phyloP scores from a whole-genome alignment of 257 asterid genomes.

The Plectranthus barbatus region DNA sequence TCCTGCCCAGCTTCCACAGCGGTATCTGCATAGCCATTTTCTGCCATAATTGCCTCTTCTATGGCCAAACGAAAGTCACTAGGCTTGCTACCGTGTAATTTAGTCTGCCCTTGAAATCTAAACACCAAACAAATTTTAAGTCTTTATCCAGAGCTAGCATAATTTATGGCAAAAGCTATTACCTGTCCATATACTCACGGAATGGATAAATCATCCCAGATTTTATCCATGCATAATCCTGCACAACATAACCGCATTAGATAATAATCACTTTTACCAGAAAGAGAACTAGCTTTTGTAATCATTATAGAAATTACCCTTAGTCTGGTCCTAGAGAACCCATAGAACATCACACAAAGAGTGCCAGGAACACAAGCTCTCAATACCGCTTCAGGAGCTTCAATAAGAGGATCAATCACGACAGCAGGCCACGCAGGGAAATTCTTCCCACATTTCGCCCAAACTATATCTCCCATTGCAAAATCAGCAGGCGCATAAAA shows the following conservation, averaged over 20 bases:
- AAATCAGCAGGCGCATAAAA: conserved; percentile 58
- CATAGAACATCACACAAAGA: conserved; percentile 89
- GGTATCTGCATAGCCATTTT: conserved; percentile 37
- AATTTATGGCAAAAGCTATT: conserved; percentile 17
- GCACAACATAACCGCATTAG: conserved; percentile 12
- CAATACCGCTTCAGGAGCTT: conserved; percentile 74
- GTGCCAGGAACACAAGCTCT: conserved; percentile 77
- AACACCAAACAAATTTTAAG: conserved; percentile 14
- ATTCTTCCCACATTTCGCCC: conserved; percentile 92
- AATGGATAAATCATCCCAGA: conserved; percentile 87
- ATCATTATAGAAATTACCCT: conserved; percentile 46
- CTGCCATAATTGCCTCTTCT: conserved; percentile 78
- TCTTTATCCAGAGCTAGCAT: background rate
- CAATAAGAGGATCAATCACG: conserved; percentile 66
- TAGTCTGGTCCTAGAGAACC: conserved; percentile 54
- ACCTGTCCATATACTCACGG: conserved; percentile 80
- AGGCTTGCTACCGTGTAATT: conserved; percentile 85
- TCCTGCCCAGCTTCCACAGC: conserved; percentile 32
- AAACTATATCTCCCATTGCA: conserved; percentile 60
- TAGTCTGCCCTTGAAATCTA: conserved; percentile 94
- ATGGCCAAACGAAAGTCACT: conserved; percentile 64
- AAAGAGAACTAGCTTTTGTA: background rate
- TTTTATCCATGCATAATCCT: conserved; percentile 97
- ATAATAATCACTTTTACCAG: conserved; percentile 2
- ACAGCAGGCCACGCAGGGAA: conserved; percentile 96